Conservation (phyloP, 768 basidiomycete species). For the Suillus spraguei region DNA sequence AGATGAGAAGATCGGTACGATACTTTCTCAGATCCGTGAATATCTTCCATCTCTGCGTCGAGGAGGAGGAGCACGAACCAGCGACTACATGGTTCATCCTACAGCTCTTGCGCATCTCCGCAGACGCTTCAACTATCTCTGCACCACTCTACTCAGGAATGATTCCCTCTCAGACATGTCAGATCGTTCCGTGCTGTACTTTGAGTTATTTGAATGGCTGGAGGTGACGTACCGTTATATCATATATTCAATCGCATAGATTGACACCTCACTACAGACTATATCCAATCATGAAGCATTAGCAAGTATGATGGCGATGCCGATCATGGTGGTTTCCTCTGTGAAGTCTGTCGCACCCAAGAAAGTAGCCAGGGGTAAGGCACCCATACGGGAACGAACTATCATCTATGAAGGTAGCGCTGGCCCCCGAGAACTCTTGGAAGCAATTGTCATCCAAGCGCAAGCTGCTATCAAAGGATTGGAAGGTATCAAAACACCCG, state of each 20-base stretch:
- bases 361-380: slow-evolving; percentile 45
- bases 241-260: slow-evolving; percentile 4
- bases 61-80: slow-evolving; percentile 72
- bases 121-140: slow-evolving; percentile 86
- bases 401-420: slow-evolving; percentile 91
- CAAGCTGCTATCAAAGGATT: slow-evolving; percentile 89
- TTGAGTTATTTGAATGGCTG: slow-evolving; percentile 90
- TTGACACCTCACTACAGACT: slow-evolving; percentile 51
- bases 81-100: slow-evolving; percentile 92
- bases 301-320: slow-evolving; percentile 97
- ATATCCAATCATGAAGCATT: slow-evolving; percentile 92
- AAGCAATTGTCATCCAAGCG: slow-evolving; percentile 91
- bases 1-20: slow-evolving; percentile 70
- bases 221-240: slow-evolving; percentile 55
- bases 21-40: slow-evolving; percentile 73
- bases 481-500: slow-evolving; percentile 58
- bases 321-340: slow-evolving; percentile 84
- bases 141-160: slow-evolving; percentile 83
- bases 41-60: slow-evolving; percentile 85
- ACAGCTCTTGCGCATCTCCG: slow-evolving; percentile 91
- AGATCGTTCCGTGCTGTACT: slow-evolving; percentile 81
- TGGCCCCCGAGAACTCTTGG: slow-evolving; percentile 88
- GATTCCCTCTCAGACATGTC: slow-evolving; percentile 96
- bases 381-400: slow-evolving; percentile 73
- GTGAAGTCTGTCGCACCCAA: slow-evolving; percentile 65